phyloP scores from a whole-genome alignment of 2,329 filamentous ascomycete species.

The Stagonosporopsis chrysanthemi region DNA sequence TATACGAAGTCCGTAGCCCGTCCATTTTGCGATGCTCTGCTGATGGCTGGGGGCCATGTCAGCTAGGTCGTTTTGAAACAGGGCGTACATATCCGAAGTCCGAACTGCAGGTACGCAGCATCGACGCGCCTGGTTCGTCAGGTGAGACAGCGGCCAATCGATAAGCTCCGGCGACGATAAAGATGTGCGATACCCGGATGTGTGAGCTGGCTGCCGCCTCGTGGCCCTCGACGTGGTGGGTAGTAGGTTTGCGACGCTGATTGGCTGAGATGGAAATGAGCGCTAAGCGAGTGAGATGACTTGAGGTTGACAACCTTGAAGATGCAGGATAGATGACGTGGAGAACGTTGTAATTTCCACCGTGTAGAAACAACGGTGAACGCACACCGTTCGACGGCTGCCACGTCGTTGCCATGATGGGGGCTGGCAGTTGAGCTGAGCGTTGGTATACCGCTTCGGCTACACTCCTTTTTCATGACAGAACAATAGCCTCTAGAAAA shows the following conservation, averaged over 20 bases:
- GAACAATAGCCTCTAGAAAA: not conserved
- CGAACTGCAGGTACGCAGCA: conserved; percentile 19
- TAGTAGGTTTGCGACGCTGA: conserved; percentile 3
- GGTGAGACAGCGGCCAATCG: conserved; percentile 11
- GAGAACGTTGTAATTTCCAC: conserved; percentile 14
- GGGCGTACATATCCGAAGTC: conserved; percentile 18
- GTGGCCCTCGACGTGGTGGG: conserved; percentile 10
- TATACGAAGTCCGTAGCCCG: conserved; percentile 1
- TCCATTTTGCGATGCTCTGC: not conserved
- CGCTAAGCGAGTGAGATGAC: conserved; percentile 11
- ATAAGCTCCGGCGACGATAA: conserved; percentile 12
- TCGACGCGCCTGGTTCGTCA: conserved; percentile 15
- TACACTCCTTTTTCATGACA: not conserved
- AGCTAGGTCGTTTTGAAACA: conserved; percentile 16
- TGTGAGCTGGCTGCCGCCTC: conserved; percentile 19
- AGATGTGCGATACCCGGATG: not conserved
- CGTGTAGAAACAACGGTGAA: not conserved
- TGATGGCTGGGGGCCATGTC: conserved; percentile 12
- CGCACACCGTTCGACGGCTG: not conserved
- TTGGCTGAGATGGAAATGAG: conserved; percentile 15
- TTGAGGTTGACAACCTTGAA: conserved; percentile 8
- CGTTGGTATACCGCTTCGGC: not conserved
- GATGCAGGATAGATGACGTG: conserved; percentile 17
- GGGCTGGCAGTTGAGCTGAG: not conserved
- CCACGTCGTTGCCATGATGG: conserved; percentile 2